phyloP scores from a whole-genome alignment of 2,329 filamentous ascomycete species.

The Aureobasidium vineae region DNA sequence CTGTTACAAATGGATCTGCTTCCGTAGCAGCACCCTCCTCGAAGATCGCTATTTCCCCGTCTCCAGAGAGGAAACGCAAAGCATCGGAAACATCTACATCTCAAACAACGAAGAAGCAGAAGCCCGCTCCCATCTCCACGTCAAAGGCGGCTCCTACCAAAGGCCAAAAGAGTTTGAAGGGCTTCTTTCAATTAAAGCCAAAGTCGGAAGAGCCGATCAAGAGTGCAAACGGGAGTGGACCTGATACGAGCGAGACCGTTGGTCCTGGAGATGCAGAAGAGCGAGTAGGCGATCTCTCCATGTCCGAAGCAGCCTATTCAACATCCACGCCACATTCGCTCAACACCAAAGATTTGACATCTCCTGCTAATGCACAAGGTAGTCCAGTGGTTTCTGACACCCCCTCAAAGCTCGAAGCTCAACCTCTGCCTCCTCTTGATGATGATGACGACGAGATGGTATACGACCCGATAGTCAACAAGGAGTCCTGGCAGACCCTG shows the following conservation, averaged over 20 bases:
- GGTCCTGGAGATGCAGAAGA: not conserved
- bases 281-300: not conserved
- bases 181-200: slow-evolving; percentile 71
- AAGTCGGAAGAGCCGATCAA: not conserved
- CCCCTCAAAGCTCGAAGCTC: slow-evolving; percentile 11
- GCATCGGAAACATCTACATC: slow-evolving; percentile 33
- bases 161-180: slow-evolving; percentile 64
- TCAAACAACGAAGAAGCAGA: slow-evolving; percentile 52
- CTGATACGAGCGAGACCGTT: not conserved
- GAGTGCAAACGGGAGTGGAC: not conserved
- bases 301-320: not conserved
- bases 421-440: slow-evolving; percentile 18
- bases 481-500: slow-evolving; percentile 82
- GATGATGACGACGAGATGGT: slow-evolving; percentile 47
- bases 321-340: not conserved
- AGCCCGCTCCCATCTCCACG: slow-evolving; percentile 37
- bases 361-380: not conserved
- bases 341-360: not conserved
- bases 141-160: slow-evolving; percentile 34
- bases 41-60: not conserved
- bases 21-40: not conserved
- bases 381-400: not conserved
- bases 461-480: slow-evolving; percentile 68
- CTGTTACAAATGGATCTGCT: not conserved
- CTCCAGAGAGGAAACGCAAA: slow-evolving; percentile 39